Base-by-base conservation (phyloP, 225 moss, liverwort and hornwort genomes). In the Sphagnum contortum region DNA sequence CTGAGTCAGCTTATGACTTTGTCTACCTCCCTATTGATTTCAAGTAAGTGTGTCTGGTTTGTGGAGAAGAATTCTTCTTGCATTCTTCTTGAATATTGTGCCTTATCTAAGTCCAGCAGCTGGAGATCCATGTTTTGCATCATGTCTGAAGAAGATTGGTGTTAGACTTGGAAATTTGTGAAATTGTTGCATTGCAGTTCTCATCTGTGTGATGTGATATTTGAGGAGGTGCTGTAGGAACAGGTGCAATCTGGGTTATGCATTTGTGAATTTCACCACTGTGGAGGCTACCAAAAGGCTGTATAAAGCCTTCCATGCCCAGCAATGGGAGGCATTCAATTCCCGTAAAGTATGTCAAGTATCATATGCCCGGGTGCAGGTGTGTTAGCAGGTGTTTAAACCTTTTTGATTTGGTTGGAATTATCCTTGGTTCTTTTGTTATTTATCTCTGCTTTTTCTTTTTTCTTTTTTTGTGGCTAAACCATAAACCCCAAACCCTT, bases 11-110 rank as follows among this genome's bases (percentile, higher is more conserved):
- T 12, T 96, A 92, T 61, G 92, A 96, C 75, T 96, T 96, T 53
- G 96, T 96, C 48, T 96, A 96, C 68, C 78, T 96, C 57, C 96
- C 96, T 1, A 96, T 96, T 68, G 96, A 96, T 69, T 96, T 96
- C 85, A 96, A 96, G 96, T 96, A 68, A 77, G 29, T 29, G 29
- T 29, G 1, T 29, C 29, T 29, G 29, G 29, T 29, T 29, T 29
- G 29, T 29, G 29, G 29, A 29, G 29, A 29, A 29, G 29, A 29
- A 29, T 29, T 29, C 29, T 29, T 29, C 29, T 29, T 29, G 29
- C 29, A 29, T 29, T 29, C 0, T 29, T 29, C 29, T 29, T 29
- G 0, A 29, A 29, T 29, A 29, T 29, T 29, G 29, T 29, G 29
- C 29, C 29, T 29, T 29, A 29, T 29, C 29, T 29, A 29, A 29